Conservation (phyloP, 768 basidiomycete genomes). For the Tylopilus sp. region DNA sequence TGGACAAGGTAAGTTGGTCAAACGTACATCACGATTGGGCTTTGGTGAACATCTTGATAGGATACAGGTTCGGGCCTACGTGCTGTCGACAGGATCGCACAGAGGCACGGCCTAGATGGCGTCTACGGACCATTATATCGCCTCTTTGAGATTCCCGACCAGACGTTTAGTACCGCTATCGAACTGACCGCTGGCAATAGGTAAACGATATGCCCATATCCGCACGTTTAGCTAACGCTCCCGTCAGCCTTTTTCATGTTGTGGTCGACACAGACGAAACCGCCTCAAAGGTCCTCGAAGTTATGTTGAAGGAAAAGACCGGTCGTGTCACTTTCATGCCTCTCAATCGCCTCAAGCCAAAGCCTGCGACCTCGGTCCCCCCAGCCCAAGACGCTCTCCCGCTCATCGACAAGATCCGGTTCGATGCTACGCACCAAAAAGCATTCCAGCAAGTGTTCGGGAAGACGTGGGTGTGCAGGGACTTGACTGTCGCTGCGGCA, state of each 20-base stretch:
- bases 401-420: slow-evolving; percentile 78
- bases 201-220: slow-evolving; percentile 36
- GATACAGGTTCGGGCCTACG: slow-evolving; percentile 88
- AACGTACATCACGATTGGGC: not conserved
- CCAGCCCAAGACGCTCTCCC: slow-evolving; percentile 75
- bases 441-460: slow-evolving; percentile 98
- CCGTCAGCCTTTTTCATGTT: slow-evolving; percentile 79
- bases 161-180: slow-evolving; percentile 86
- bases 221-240: slow-evolving; percentile 1
- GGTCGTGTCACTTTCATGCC: slow-evolving; percentile 99
- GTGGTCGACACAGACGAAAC: slow-evolving; percentile 97
- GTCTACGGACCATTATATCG: slow-evolving; percentile 95
- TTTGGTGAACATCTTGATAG: slow-evolving; percentile 37
- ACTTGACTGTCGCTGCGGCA: slow-evolving; percentile 87
- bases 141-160: slow-evolving; percentile 85
- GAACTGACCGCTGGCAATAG: slow-evolving; percentile 96
- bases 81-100: slow-evolving; percentile 81
- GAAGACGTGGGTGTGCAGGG: slow-evolving; percentile 93
- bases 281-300: slow-evolving; percentile 83
- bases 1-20: slow-evolving; percentile 80
- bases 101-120: slow-evolving; percentile 69
- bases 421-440: slow-evolving; percentile 63
- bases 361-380: slow-evolving; percentile 52
- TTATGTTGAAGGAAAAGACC: slow-evolving; percentile 90
- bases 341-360: slow-evolving; percentile 88